Conservation (phyloP, 257 asterid species). For the Craterostigma plantagineum region DNA sequence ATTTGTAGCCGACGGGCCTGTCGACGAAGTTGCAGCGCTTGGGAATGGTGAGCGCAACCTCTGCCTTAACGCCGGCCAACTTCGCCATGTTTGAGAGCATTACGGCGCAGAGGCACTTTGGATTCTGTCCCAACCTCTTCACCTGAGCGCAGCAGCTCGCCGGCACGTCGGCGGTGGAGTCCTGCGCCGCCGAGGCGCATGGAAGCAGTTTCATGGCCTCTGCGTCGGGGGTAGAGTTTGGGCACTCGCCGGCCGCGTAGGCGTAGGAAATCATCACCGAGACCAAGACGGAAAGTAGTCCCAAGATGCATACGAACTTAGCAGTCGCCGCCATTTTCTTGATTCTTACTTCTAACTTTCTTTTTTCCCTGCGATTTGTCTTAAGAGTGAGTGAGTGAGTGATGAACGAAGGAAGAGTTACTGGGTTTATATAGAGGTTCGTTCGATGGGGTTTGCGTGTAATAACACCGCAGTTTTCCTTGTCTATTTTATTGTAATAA, state of each 20-base stretch:
- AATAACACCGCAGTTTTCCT: too few species aligned
- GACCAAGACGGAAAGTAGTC: background rate
- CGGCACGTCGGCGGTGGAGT: background rate
- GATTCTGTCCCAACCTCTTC: background rate
- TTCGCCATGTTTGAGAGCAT: background rate
- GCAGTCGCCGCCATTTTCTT: background rate
- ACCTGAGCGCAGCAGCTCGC: background rate
- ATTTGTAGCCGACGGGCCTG: constrained; percentile 2
- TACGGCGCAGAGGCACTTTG: constrained; percentile 1
- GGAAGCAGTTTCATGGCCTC: constrained; percentile 1
- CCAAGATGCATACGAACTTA: background rate
- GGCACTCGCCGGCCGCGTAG: background rate
- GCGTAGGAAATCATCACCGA: background rate
- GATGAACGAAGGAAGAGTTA: too few species aligned
- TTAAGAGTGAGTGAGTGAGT: too few species aligned
- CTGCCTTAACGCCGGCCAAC: background rate
- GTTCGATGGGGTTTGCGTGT: too few species aligned
- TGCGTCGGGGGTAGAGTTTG: background rate
- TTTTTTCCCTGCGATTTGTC: too few species aligned
- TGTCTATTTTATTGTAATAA: too few species aligned
- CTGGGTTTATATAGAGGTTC: too few species aligned
- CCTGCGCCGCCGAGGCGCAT: background rate
- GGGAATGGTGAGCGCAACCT: background rate
- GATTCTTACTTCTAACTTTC: too few species aligned
- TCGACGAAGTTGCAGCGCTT: background rate